Evolutionary conservation across 805 yeast genomes (phyloP), one percentile per base, ranked within the genome.

Genomic region (Sugiyamaella lignohabitans): DNA sequence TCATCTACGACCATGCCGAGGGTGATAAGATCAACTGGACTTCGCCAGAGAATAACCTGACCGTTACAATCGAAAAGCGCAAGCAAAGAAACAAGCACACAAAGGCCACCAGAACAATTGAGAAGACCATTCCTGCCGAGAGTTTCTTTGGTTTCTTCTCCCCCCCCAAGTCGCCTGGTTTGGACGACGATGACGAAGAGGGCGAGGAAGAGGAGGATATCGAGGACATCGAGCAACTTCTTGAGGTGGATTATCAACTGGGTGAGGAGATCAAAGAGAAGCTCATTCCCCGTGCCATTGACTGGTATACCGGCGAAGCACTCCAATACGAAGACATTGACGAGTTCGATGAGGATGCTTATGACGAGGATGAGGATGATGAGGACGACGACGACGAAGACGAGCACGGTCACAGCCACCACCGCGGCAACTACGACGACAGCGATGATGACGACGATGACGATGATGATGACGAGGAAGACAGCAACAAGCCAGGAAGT

Each of bases 241-340:
- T 93, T 60, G 96, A 88, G 59, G 72, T 86, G 58, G 98, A 93
- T 69, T 93, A 93, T 71, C 93, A 88, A 62, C 74, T 93, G 53
- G 98, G 98, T 53, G 98, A 93, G 69, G 89, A 89, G 61, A 79
- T 93, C 65, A 93, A 93, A 73, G 98, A 93, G 67, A 85, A 93
- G 67, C 76, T 93, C 63, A 82, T 93, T 53, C 97, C 98, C 53
- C 81, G 96, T 63, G 98, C 98, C 44, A 78, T 93, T 59, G 98
- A 91, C 66, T 93, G 98, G 98, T 93, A 88, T 67, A 91, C 98
- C 6, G 98, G 98, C 41, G 87, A 87, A 55, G 98, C 98, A 20
- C 75, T 91, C 49, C 95, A 85, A 48, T 85, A 77, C 62, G 83
- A 77, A 54, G 78, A 72, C 42, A 72, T 69, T 51, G 76, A 75